Base-by-base conservation (phyloP, 495 filamentous ascomycete genomes). In the Pseudevernia furfuracea region DNA sequence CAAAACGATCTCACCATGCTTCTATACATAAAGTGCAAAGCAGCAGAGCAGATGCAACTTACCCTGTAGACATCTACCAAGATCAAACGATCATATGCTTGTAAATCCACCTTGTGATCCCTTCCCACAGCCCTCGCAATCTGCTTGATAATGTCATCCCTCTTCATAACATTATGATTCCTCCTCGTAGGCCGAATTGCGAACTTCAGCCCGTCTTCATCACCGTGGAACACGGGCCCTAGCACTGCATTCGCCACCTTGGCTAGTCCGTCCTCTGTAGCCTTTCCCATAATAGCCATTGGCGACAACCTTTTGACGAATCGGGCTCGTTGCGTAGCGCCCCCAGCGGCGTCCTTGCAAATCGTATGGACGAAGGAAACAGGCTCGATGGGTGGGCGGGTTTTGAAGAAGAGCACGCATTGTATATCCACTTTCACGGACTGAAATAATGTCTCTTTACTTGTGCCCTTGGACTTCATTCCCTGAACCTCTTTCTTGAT, bases 1-100 rank as follows among this genome's bases (percentile, higher is more conserved):
- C 36, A 21, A 32, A 39, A 53, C 12, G n/a, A 39, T 41, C 44
- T 59, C 7, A 59, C 1, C 34, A 12, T 59, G 14, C 41, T 34
- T n/a, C 23, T 46, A 17, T 15, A 14, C 5, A 39, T 15, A 19
- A 23, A 66, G 60, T 58, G 28, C 68, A 32, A 59, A 67, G 36
- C 53, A 63, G 48, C 36, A 37, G 14, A 12, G 58, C 7, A 25
- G 17, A 57, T 14, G 15, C 37, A 64, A 75, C 83, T 72, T 79
- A 95, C 93, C 82, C 94, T 87, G 73, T 89, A 93, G 28, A 99
- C 79, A 69, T 96, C 90, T 39, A 98, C 86, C 43, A 97, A 75
- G 68, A 99, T 91, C 37, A 94, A 81, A 66, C 89, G 77, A 74
- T 97, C 92, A 38, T 91, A 91, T 34, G 84, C 81, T 38, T 79